Evolutionary conservation across 805 yeast species (phyloP), one percentile per base, ranked within the genome.

Genomic region (Yarrowia sp.): DNA sequence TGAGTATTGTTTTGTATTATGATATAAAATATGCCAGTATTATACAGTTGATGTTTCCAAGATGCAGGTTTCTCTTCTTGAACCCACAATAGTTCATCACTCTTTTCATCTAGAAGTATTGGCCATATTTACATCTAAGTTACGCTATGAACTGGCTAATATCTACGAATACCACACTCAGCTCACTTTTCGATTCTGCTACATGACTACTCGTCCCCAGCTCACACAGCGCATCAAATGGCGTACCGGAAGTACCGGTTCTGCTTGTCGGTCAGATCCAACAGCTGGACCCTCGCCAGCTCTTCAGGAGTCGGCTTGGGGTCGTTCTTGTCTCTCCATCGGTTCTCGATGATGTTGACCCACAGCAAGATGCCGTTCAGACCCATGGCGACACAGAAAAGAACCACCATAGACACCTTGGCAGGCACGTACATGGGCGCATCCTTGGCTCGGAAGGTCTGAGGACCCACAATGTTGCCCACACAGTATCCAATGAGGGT

Each of bases 401-500:
- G 78, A 75, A 63, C 87, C 72, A 66, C 85, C 83, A 60, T 82
- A 76, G 72, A 84, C 77, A 29, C 84, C 80, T 42, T 87, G 79
- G 67, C 85, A 77, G 79, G 83, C 76, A 51, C 73, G 68, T 86
- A 88, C 39, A 72, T 69, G 6, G 91, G 91, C n/a, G 83, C 84
- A 63, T 86, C 82, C 6, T 72, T 66, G 0, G 80, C 72, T 63
- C 76, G 78, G 74, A 88, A 88, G 18, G 87, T 78, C 72, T 86
- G 90, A 5, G 94, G 91, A 2, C 92, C 93, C 63, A 85, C 80
- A 38, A 87, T 75, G 70, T 86, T 84, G 14, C 90, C 88, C 46
- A 83, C 80, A 39, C 88, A 83, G 70, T 85, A 88, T 5, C 84
- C 86, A 63, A 87, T 78, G 71, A 87, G 77, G 51, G 80, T 80